These are phyloP conservation scores for Vitis vinifera DNA, from an alignment of 164 flowering plant genomes.

Conservation along the genomic window ASM3070453v1 NC_081813.1:4122001-4122500, in stretches of 20 bases:
- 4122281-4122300: background rate
- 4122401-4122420: conserved; percentile 35
- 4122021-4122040: conserved; percentile 25
- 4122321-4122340: no score
- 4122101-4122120: background rate
- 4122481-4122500: conserved; percentile 38
- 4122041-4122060: conserved; percentile 22
- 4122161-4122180: no score
- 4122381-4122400: conserved; percentile 27
- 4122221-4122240: background rate
- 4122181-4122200: no score
- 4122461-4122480: no score
- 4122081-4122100: conserved; percentile 17
- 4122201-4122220: no score
- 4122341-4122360: background rate
- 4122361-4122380: conserved; percentile 13
- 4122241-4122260: no score
- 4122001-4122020: conserved; percentile 18
- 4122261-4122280: no score
- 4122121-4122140: no score
- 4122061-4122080: conserved; percentile 30
- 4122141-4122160: no score
- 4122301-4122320: background rate
- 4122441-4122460: background rate
- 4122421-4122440: conserved; percentile 8